Evolutionary conservation across 2,329 filamentous ascomycete species (phyloP).

Genomic region (Cryphonectria carpinicola): DNA sequence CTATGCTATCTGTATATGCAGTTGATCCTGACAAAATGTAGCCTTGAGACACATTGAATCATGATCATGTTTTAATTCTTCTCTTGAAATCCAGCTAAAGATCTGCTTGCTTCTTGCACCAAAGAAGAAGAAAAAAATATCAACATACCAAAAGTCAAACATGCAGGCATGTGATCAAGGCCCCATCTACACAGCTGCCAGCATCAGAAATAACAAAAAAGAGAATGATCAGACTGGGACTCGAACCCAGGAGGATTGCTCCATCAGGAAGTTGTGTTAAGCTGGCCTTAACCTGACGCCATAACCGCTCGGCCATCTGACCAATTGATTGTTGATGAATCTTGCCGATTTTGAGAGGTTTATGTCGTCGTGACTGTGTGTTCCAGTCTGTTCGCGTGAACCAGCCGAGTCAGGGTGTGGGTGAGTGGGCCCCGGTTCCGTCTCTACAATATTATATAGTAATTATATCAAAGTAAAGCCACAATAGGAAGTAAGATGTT

Average conservation of each 20-base stretch:
- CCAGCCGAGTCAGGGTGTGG: not conserved
- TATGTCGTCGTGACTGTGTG: not conserved
- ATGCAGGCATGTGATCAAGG: not conserved
- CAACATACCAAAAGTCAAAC: not conserved
- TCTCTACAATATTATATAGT: not conserved
- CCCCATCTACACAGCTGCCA: not conserved
- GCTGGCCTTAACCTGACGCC: conserved; percentile 10
- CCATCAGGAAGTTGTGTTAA: conserved; percentile 10
- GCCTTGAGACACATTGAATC: not conserved
- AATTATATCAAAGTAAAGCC: too few relatives aligned
- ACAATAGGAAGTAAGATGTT: not conserved
- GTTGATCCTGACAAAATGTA: not conserved
- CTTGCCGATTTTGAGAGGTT: not conserved
- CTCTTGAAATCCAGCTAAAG: not conserved
- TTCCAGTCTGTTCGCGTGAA: not conserved
- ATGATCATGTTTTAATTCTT: not conserved
- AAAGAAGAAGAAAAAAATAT: not conserved
- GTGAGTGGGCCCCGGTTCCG: not conserved
- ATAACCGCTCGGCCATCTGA: conserved; percentile 15
- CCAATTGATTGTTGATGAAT: conserved; percentile 1
- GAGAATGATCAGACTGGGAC: not conserved
- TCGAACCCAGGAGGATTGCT: conserved; percentile 7
- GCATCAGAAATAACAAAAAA: not conserved
- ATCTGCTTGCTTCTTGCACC: not conserved
- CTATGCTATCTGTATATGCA: not conserved